Base-by-base conservation (phyloP, 345 rosid species). In the Sisymbrium irio region DNA sequence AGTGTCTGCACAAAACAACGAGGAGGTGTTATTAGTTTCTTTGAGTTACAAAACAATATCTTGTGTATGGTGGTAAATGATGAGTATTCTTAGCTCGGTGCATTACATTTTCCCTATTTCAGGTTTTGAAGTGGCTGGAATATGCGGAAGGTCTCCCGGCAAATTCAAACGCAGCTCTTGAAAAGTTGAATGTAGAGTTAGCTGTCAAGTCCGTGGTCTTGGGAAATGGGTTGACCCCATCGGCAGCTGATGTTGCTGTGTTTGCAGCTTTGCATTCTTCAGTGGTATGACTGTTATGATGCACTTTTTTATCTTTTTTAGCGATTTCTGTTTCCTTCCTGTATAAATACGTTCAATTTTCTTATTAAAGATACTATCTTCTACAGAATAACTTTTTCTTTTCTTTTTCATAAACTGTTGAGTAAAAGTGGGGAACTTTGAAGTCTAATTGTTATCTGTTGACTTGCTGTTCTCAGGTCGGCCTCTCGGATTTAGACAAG, bases 41-140 rank as follows among this genome's bases (percentile, higher is more conserved):
- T 22, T 57, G 33, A 30, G 42, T 32, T 66, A 3, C 15, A 39
- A 4, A 56, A 36, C n/a, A 37, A 65, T 73, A 32, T 32, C 30
- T 53, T 68, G 20, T 27, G 2, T 42, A 12, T 65, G 1, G 47
- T 37, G 28, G 8, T 45, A 14, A 9, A 30, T 19, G 41, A 71
- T 37, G 60, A 12, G 7, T 9, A 19, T 41, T 54, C 13, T 51
- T 70, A 20, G 25, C 41, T 33, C 1, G 20, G n/a, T 19, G 61
- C 1, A 51, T 46, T 41, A 4, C 35, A 11, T 17, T 51, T 40
- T 53, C 47, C 42, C 27, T 56, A 22, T 62, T 81, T 32, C 75
- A 94, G 98, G 89, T 89, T 70, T 71, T 73, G 76, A 89, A 85
- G 62, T 94, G 97, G 97, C 69, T 91, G 53, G 84, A 59, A 12